Conservation (phyloP, 202 grass and related monocot genomes). For the Panicum virgatum region DNA sequence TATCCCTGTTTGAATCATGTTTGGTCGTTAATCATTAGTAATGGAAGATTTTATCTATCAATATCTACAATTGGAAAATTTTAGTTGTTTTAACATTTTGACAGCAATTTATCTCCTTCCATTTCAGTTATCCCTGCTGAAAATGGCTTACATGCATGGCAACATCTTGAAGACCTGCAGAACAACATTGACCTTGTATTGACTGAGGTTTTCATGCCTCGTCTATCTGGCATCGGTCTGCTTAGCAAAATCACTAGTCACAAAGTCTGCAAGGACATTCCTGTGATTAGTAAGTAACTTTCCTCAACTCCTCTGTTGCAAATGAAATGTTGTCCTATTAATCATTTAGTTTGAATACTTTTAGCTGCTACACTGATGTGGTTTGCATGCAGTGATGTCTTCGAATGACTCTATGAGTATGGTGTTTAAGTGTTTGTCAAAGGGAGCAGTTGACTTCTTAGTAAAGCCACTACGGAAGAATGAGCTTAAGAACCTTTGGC, state of each 20-base stretch:
- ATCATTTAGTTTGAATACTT: conserved; percentile 38
- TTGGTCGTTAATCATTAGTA: conserved; percentile 19
- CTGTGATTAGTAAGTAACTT: conserved; percentile 89
- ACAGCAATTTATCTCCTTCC: conserved; percentile 35
- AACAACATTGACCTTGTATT: conserved; percentile 93
- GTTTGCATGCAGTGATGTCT: conserved; percentile 94
- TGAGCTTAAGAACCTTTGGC: conserved; percentile 97
- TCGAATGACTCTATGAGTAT: conserved; percentile 84
- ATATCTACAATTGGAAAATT: conserved; percentile 1
- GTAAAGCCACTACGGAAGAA: conserved; percentile 96
- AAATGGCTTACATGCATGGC: conserved; percentile 92
- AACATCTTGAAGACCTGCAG: conserved; percentile 70
- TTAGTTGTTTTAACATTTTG: conserved; percentile 32
- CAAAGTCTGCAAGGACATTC: conserved; percentile 83
- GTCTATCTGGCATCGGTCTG: conserved; percentile 76
- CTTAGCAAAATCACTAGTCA: conserved; percentile 84
- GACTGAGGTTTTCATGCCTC: conserved; percentile 84
- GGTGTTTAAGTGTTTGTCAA: conserved; percentile 89
- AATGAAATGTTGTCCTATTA: conserved; percentile 21
- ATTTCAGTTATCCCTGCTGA: conserved; percentile 76
- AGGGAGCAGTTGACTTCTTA: conserved; percentile 98
- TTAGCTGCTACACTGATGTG: conserved; percentile 49
- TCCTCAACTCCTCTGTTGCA: conserved; percentile 35
- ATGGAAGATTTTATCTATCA: conserved; percentile 12
- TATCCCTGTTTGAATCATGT: conserved; percentile 30